A percentile compares a stretch with the other conserved stretches of the same genome.
phyloP scores from a whole-genome alignment of 129 eudicot species.

The Centaurea solstitialis region DNA sequence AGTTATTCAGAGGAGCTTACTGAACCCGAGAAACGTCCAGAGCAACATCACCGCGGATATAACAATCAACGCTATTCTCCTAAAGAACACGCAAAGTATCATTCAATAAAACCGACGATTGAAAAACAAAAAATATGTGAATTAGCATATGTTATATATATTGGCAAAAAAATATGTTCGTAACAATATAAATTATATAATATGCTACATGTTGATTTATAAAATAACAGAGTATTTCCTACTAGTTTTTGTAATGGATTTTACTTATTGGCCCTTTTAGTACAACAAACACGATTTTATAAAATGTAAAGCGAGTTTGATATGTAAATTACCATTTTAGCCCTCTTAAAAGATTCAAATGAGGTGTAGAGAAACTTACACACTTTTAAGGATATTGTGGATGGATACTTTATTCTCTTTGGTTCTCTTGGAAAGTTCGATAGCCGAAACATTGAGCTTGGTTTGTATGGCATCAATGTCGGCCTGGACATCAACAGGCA shows the following conservation, averaged over 20 bases:
- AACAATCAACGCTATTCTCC: slow-evolving; percentile 80
- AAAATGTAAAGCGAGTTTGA: neutral
- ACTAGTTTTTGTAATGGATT: neutral
- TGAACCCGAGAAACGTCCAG: slow-evolving; percentile 77
- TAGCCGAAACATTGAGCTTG: slow-evolving; percentile 71
- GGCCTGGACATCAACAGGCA: slow-evolving; percentile 68
- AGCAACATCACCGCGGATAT: slow-evolving; percentile 83
- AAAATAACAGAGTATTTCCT: neutral
- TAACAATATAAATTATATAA: neutral
- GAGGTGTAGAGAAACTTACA: slow-evolving; percentile 42
- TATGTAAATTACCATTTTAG: neutral
- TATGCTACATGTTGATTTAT: neutral
- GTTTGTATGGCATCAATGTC: slow-evolving; percentile 69
- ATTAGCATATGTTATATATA: neutral
- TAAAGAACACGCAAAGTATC: slow-evolving; percentile 32
- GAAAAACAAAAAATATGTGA: neutral
- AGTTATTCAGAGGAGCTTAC: slow-evolving; percentile 44
- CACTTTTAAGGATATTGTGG: slow-evolving; percentile 47
- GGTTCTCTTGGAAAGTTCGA: slow-evolving; percentile 56
- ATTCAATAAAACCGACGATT: neutral
- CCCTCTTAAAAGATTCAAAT: neutral
- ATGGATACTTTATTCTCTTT: slow-evolving; percentile 62
- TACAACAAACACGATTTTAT: neutral
- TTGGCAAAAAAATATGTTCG: neutral
- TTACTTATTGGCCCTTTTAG: neutral